phyloP scores from a whole-genome alignment of 208 protist species.

The Leishmania turanica region DNA sequence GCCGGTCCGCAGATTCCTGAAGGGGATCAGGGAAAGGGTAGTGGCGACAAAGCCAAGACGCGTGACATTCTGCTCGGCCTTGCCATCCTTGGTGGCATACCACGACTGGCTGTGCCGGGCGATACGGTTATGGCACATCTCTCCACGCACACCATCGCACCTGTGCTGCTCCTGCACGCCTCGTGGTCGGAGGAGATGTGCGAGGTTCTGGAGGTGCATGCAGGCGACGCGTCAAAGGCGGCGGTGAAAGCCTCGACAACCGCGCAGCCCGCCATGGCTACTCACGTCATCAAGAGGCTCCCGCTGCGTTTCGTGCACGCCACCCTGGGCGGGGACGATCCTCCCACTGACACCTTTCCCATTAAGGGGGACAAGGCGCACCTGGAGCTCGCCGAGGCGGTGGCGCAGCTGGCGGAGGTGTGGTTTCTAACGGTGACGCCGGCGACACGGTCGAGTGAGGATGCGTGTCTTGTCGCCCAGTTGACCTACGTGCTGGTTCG shows the following conservation, averaged over 20 bases:
- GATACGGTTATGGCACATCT: conserved; percentile 64
- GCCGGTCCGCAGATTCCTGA: conserved; percentile 3
- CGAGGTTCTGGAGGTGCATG: conserved; percentile 63
- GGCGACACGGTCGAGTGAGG: conserved; percentile 12
- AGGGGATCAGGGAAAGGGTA: background rate
- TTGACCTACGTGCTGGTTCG: conserved; percentile 60
- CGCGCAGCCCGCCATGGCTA: background rate
- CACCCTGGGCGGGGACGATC: conserved; percentile 39
- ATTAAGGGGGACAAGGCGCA: conserved; percentile 15
- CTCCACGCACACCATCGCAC: conserved; percentile 39
- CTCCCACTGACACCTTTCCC: conserved; percentile 12
- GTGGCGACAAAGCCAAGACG: background rate
- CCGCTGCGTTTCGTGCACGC: conserved; percentile 74
- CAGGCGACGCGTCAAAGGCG: conserved; percentile 2
- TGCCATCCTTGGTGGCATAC: conserved; percentile 55
- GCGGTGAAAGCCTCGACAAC: background rate
- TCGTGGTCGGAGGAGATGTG: conserved; percentile 70
- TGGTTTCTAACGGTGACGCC: conserved; percentile 25
- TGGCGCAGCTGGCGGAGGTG: conserved; percentile 24
- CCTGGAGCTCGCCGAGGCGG: conserved; percentile 23
- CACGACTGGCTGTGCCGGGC: conserved; percentile 72
- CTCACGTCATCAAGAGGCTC: conserved; percentile 24
- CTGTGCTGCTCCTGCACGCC: conserved; percentile 49
- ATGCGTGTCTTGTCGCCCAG: conserved; percentile 40
- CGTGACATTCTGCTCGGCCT: conserved; percentile 63